Percentiles rank a stretch among this genome's conserved stretches.
These are phyloP conservation scores for Ceraceosorus bombacis DNA, from an alignment of 1,284 basidiomycete genomes.

Conservation along the genomic window DNA sequence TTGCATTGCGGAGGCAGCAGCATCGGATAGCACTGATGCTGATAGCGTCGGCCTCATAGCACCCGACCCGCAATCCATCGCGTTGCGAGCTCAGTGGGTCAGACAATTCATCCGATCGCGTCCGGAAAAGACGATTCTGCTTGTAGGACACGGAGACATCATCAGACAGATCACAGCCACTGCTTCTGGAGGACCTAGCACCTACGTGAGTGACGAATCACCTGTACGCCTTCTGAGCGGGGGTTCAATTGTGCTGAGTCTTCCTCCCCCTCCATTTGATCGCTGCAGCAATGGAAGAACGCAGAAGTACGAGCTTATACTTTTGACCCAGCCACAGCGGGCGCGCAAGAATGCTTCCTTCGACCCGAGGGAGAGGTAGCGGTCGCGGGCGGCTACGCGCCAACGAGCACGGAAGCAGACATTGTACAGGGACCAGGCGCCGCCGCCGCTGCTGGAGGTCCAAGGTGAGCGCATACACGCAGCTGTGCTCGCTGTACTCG, in stretches of 20 bases:
- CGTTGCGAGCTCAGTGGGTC: conserved; percentile 43
- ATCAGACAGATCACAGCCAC: conserved; percentile 36
- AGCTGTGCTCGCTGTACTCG: background rate
- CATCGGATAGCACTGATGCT: background rate
- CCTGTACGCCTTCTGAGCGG: background rate
- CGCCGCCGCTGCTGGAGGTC: background rate
- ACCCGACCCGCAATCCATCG: conserved; percentile 33
- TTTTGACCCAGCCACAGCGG: conserved; percentile 32
- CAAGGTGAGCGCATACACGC: background rate
- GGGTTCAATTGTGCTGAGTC: too few relatives aligned
- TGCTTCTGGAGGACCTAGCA: conserved; percentile 11
- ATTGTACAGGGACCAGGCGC: background rate
- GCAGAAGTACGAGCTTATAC: conserved; percentile 42
- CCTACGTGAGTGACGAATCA: background rate
- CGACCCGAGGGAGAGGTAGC: conserved; percentile 26
- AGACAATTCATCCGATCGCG: conserved; percentile 42
- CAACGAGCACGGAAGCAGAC: conserved; percentile 33
- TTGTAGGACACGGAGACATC: conserved; percentile 47
- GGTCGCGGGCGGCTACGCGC: conserved; percentile 33
- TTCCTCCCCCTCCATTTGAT: background rate
- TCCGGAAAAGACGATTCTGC: conserved; percentile 41
- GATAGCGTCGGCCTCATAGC: conserved; percentile 8
- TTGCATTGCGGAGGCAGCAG: background rate
- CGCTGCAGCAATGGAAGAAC: conserved; percentile 35
- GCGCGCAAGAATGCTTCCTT: conserved; percentile 31